These are phyloP conservation scores for Apiospora marii DNA, from an alignment of 2,329 filamentous ascomycete species.

Conservation along the genomic window DNA sequence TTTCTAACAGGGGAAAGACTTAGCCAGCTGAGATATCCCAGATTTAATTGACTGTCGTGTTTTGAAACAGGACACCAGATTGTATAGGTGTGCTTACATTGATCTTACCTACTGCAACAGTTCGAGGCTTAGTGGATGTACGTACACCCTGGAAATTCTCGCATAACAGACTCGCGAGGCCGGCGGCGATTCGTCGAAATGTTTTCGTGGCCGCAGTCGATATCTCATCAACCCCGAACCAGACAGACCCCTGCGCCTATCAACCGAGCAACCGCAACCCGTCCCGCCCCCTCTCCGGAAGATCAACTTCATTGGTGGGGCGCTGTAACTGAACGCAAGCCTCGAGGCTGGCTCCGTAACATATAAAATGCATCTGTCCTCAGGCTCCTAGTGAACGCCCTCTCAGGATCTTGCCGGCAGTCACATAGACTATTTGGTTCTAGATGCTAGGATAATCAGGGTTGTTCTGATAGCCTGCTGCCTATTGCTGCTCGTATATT, in stretches of 20 bases:
- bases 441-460: neutral
- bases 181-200: neutral
- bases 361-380: neutral
- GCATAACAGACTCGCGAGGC: conserved; percentile 1
- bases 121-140: neutral
- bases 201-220: neutral
- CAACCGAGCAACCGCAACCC: neutral
- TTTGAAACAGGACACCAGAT: neutral
- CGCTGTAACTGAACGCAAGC: neutral
- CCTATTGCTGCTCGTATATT: neutral
- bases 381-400: neutral
- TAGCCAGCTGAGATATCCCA: neutral
- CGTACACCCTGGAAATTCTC: neutral
- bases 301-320: neutral
- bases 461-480: neutral
- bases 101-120: neutral
- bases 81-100: neutral
- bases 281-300: neutral
- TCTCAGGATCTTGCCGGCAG: neutral
- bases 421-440: neutral
- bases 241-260: neutral
- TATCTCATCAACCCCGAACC: neutral
- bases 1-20: neutral
- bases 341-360: neutral
- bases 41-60: neutral